These are phyloP conservation scores for Scheffersomyces segobiensis DNA, from an alignment of 1,139 yeast genomes.

Conservation along the genomic window DNA sequence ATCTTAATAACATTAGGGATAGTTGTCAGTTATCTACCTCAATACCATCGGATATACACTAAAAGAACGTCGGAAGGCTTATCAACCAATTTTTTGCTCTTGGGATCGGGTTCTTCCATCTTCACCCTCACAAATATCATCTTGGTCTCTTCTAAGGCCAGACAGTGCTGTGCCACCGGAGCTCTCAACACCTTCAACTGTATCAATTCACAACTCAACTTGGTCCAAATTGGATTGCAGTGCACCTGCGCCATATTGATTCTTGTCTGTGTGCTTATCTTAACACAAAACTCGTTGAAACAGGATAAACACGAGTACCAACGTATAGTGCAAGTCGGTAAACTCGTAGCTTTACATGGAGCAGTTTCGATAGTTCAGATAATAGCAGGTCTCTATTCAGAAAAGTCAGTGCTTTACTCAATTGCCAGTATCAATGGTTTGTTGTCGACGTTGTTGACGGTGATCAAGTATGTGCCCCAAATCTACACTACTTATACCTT, in stretches of 20 bases:
- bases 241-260: conserved; percentile 65
- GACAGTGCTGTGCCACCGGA: conserved; percentile 50
- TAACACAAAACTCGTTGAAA: conserved; percentile 45
- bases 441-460: conserved; percentile 60
- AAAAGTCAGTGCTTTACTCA: conserved; percentile 18
- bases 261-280: conserved; percentile 51
- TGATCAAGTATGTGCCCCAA: conserved; percentile 80
- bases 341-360: conserved; percentile 37
- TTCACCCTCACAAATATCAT: conserved; percentile 70
- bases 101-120: conserved; percentile 73
- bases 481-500: conserved; percentile 65
- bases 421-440: conserved; percentile 67
- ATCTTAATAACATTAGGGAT: conserved; percentile 64
- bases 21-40: conserved; percentile 75
- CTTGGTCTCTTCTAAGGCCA: conserved; percentile 56
- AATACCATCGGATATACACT: conserved; percentile 59
- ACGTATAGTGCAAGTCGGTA: conserved; percentile 43
- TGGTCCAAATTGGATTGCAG: conserved; percentile 71
- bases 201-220: conserved; percentile 65
- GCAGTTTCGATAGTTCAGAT: conserved; percentile 36
- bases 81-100: conserved; percentile 68
- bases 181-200: conserved; percentile 57
- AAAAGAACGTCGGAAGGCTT: conserved; percentile 77
- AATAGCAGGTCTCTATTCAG: conserved; percentile 26
- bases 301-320: conserved; percentile 49